Percentiles rank a stretch among this genome's conserved stretches.
Conservation (phyloP, 768 basidiomycete genomes). For the Macrolepiota fuliginosa region DNA sequence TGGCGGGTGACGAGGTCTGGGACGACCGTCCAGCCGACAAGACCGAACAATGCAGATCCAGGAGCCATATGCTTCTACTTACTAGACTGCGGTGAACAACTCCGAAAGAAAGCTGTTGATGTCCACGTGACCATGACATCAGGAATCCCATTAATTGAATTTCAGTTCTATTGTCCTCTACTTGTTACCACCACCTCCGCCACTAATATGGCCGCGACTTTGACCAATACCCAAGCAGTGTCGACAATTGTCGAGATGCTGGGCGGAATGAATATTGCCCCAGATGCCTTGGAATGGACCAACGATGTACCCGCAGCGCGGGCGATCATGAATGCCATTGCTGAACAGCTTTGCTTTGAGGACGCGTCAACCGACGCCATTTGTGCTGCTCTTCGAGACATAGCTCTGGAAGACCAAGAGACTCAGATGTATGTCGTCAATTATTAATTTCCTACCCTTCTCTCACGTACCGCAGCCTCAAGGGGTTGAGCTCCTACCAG, state of each 20-base stretch:
- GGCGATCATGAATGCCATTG: slow-evolving; percentile 31
- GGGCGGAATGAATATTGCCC: slow-evolving; percentile 26
- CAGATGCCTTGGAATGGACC: slow-evolving; percentile 31
- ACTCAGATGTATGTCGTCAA: slow-evolving; percentile 21
- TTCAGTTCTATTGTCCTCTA: not conserved
- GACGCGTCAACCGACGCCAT: slow-evolving; percentile 3
- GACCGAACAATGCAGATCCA: slow-evolving; percentile 21
- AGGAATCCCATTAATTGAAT: not conserved
- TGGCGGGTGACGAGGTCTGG: slow-evolving; percentile 60
- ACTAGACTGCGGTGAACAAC: slow-evolving; percentile 17
- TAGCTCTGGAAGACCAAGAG: slow-evolving; percentile 31
- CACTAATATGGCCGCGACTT: not conserved
- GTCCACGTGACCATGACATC: slow-evolving; percentile 8
- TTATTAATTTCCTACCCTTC: not conserved
- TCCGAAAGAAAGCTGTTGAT: not conserved
- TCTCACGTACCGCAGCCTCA: not conserved
- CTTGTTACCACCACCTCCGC: not conserved
- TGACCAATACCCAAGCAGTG: not conserved
- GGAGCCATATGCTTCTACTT: slow-evolving; percentile 13
- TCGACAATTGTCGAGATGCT: slow-evolving; percentile 22
- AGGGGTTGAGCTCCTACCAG: not conserved
- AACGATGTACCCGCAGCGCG: slow-evolving; percentile 29
- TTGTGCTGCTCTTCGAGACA: slow-evolving; percentile 22
- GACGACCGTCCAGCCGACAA: slow-evolving; percentile 65
- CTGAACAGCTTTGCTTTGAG: slow-evolving; percentile 21